Conservation (phyloP, 2,329 filamentous ascomycete species). For the Stylonectria norvegica region DNA sequence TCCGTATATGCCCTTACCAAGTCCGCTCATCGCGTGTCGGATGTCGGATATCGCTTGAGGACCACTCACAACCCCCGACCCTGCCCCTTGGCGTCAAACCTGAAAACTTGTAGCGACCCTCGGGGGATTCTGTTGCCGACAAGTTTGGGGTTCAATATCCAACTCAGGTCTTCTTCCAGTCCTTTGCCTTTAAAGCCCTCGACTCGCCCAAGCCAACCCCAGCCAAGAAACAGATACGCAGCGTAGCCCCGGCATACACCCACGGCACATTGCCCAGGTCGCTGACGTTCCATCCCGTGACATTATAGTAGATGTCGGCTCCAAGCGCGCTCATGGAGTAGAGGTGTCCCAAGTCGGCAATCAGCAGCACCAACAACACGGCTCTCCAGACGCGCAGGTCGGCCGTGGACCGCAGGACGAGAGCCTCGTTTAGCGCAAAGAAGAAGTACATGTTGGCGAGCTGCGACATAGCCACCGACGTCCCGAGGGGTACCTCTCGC, state of each 20-base stretch:
- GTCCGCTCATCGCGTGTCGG: slow-evolving; percentile 13
- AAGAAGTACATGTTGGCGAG: slow-evolving; percentile 75
- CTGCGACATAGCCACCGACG: slow-evolving; percentile 67
- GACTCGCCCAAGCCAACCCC: slow-evolving; percentile 49
- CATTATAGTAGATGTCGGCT: slow-evolving; percentile 59
- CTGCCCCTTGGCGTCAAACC: too few relatives aligned
- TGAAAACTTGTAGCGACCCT: too few relatives aligned
- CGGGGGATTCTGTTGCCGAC: too few relatives aligned
- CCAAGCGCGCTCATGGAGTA: slow-evolving; percentile 63
- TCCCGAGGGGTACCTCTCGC: slow-evolving; percentile 51
- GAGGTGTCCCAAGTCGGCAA: slow-evolving; percentile 76
- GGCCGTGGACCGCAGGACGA: slow-evolving; percentile 66
- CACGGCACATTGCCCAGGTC: slow-evolving; percentile 67
- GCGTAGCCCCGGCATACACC: slow-evolving; percentile 62
- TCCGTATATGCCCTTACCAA: not conserved
- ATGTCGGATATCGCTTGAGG: slow-evolving; percentile 13
- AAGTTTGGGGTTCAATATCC: too few relatives aligned
- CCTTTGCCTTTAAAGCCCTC: slow-evolving; percentile 23
- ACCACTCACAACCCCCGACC: slow-evolving; percentile 1
- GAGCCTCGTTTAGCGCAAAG: slow-evolving; percentile 72
- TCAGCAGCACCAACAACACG: slow-evolving; percentile 62
- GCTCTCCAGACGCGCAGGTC: slow-evolving; percentile 68
- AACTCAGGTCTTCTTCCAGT: slow-evolving; percentile 13
- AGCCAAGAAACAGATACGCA: slow-evolving; percentile 57
- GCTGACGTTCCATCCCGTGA: slow-evolving; percentile 61